Evolutionary conservation across 495 filamentous ascomycete genomes (phyloP), one percentile per base, ranked within the genome.

Genomic region (Penicillium desertorum): DNA sequence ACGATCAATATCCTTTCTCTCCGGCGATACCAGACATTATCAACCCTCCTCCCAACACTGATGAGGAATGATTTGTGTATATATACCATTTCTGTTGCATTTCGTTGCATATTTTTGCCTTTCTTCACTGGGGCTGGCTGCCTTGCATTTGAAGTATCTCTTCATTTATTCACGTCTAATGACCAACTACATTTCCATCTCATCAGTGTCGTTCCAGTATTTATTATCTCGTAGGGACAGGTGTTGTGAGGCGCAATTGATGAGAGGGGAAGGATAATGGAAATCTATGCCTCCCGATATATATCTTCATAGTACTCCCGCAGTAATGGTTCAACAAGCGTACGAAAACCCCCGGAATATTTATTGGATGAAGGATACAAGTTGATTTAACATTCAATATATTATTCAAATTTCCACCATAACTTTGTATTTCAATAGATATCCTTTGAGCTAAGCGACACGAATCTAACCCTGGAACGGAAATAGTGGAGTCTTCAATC

Each of bases 1-100:
- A 69, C 27, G 46, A 41, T 5, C 22, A 55, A 47, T 32, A 65
- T 37, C 60, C 60, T 22, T 63, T 60, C 27, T 47, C 60, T 30
- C 30, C 46, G 27, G 19, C 57, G 4, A 27, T 65, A 30, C 45
- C 34, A 0, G 37, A 43, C n/a, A 51, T 63, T 16, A 54, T 63
- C 41, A 54, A 30, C 47, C 30, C 43, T 52, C 30, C 32, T 12
- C 10, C 34, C 8, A 3, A 14, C n/a, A 27, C 14, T 5, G 17
- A 29, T 46, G 29, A 46, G 20, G 32, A 36, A 19, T 55, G 9
- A 27, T 17, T 27, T 37, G 20, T 37, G 2, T 39, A 3, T 11
- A 39, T 23, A 51, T 27, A 27, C 10, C 37, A 34, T 55, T 41
- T 45, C 10, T 39, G 52, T 55, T 37, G 19, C 37, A 52, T 52